Base-by-base conservation (phyloP, 2,329 filamentous ascomycete species). In the Anisogramma anomala region DNA sequence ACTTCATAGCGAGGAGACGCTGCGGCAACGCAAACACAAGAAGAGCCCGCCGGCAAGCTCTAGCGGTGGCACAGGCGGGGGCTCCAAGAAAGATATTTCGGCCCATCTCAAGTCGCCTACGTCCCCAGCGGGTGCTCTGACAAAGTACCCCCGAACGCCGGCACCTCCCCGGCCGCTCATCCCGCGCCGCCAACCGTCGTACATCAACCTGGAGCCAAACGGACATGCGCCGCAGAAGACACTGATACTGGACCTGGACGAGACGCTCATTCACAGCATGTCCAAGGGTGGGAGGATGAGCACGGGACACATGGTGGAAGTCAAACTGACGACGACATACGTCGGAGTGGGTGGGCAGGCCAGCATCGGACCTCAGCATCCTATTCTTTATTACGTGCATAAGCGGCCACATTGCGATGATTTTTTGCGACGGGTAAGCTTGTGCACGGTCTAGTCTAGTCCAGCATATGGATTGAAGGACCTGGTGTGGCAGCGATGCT, bases 231-330 rank as follows among this genome's bases (percentile, higher is more conserved):
- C 81, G 46, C 82, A 91, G 55, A 98, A 98, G 69, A 98, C 91
- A 0, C 65, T 98, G 45, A 88, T 98, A 49, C 71, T 98, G 39
- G 91, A 98, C 59, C 75, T 98, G 14, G 91, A 98, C 61, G 91
- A 98, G 63, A 98, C 91, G 0, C 66, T 98, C 51, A 98, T 98
- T 51, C 91, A 98, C 69, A 95, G 87, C 61, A 87, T 96, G 73
- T 88, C 89, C 46, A 95, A 95, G 59, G 91, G 91, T 22, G 88
- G 89, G 39, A 77, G 89, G 45, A 94, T 94, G 81, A 89, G 85
- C 53, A 89, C 85, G 15, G 91, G 91, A 14, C 91, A 98, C 63
- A 98, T 98, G 91, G 88, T 98, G 39, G 91, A 98, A 65, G 91
- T 98, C 49, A 87, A 87, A 53, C 72, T 94, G 46, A 84, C 83